Percentiles rank a stretch among this genome's conserved stretches.
Conservation (phyloP, 345 rosid genomes). For the Diplotaxis tenuifolia region DNA sequence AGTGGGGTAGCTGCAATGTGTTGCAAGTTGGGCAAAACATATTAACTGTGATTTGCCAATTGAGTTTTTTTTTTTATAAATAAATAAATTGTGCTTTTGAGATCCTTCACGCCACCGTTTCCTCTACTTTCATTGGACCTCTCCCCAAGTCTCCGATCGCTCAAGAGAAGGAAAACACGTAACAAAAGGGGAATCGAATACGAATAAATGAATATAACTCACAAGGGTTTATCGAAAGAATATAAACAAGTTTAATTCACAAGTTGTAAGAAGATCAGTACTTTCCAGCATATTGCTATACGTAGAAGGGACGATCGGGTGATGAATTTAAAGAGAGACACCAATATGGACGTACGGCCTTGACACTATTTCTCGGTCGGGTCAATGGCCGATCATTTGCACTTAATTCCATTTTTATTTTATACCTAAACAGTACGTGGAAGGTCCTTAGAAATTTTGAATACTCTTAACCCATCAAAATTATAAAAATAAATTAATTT, state of each 20-base stretch:
- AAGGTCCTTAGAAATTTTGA: not conserved
- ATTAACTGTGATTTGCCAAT: constrained; percentile 29
- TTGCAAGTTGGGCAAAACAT: constrained; percentile 28
- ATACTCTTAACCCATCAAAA: not conserved
- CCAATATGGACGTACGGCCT: not conserved
- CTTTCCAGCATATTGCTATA: constrained; percentile 1
- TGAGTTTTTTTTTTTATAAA: constrained; percentile 2
- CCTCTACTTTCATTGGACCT: constrained; percentile 28
- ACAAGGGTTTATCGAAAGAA: not conserved
- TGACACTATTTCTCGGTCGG: not conserved
- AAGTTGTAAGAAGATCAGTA: constrained; percentile 6
- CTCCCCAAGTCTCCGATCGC: constrained; percentile 10
- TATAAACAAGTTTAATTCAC: not conserved
- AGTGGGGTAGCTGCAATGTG: constrained; percentile 29
- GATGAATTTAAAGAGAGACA: not conserved
- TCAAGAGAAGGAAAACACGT: not conserved
- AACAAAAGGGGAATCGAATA: not conserved
- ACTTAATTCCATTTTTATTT: not conserved
- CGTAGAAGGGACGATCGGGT: not conserved
- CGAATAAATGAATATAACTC: not conserved
- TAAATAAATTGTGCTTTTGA: not conserved
- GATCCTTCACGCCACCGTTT: constrained; percentile 30
- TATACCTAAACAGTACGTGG: not conserved
- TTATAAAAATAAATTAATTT: not conserved
- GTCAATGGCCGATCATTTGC: not conserved